Evolutionary conservation across 441 rosid genomes (phyloP), one percentile per base, ranked within the genome.

Genomic region (Flueggea neowawraea): DNA sequence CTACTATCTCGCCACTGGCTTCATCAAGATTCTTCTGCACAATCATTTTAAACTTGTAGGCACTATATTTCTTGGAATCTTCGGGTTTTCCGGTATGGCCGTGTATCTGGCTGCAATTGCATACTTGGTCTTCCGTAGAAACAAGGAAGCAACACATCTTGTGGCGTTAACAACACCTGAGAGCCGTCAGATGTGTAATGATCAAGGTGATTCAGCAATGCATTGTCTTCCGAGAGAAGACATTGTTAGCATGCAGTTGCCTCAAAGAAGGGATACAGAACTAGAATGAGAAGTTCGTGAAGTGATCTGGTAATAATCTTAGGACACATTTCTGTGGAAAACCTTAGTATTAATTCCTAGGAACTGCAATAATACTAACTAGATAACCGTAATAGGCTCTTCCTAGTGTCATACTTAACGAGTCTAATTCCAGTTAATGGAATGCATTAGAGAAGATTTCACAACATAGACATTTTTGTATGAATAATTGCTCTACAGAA

Each of bases 81-180:
- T 89, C 13, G 97, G 99, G 57, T 83, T 86, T 70, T 61, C 74
- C 4, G 89, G 83, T 2, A 75, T 95, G 75, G 83, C 82, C 6
- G 36, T 88, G 50, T 95, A 91, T 71, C 70, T 91, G 70, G 89
- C 91, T 4, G 83, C 85, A 10, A 73, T 91, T 28, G 86, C 73
- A 12, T 94, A 89, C 69, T 65, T 94, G 67, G 96, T 87, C 16
- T 69, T 89, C 31, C 91, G 92, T 47, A 82, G 68, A 57, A 89
- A 84, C 66, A 83, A 61, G 69, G 53, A 83, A 67, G 69, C 69
- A 31, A 62, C 79, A 3, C 69, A 70, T 32, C 84, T 85, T 31
- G 49, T 79, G 71, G 70, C 87, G 2, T 70, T 89, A 67, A 78
- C 92, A 17, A 39, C 73, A 10, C 68, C 82, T 0, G 80, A 68